Conservation (phyloP, 148 eudicot species). For the Arctostaphylos glauca region DNA sequence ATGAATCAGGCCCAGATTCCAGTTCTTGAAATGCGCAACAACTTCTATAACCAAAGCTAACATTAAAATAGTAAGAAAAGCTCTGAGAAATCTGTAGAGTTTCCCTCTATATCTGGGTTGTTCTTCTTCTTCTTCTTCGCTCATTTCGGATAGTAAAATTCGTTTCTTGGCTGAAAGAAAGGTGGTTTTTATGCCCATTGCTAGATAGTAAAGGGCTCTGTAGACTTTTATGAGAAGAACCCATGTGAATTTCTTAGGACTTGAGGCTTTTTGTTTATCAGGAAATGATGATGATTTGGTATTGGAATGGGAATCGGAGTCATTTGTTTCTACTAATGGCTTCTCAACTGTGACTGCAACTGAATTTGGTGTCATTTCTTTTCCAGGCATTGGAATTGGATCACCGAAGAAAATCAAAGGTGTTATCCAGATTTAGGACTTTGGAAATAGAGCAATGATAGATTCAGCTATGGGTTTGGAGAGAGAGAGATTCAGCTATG, state of each 20-base stretch:
- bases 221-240: slow-evolving; percentile 46
- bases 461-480: no score
- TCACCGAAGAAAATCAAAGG: slow-evolving; percentile 15
- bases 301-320: slow-evolving; percentile 11
- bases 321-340: slow-evolving; percentile 34
- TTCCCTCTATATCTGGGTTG: slow-evolving; percentile 43
- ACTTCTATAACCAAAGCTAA: slow-evolving; percentile 44
- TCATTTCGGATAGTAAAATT: slow-evolving; percentile 29
- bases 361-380: slow-evolving; percentile 48
- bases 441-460: slow-evolving; percentile 7
- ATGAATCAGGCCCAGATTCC: slow-evolving; percentile 44
- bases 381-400: slow-evolving; percentile 2
- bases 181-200: slow-evolving; percentile 16
- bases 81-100: slow-evolving; percentile 51
- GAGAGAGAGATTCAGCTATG: no score
- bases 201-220: slow-evolving; percentile 40
- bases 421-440: slow-evolving; percentile 22
- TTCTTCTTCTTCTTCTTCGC: slow-evolving; percentile 29
- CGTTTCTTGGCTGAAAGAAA: slow-evolving; percentile 44
- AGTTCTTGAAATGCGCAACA: slow-evolving; percentile 43
- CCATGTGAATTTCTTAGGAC: slow-evolving; percentile 52
- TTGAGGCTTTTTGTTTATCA: slow-evolving; percentile 42
- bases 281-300: slow-evolving; percentile 23
- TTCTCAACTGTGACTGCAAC: slow-evolving; percentile 45
- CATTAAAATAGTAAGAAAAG: slow-evolving; percentile 40